Conservation (phyloP, 164 flowering plant genomes). For the Pachysandra terminalis region DNA sequence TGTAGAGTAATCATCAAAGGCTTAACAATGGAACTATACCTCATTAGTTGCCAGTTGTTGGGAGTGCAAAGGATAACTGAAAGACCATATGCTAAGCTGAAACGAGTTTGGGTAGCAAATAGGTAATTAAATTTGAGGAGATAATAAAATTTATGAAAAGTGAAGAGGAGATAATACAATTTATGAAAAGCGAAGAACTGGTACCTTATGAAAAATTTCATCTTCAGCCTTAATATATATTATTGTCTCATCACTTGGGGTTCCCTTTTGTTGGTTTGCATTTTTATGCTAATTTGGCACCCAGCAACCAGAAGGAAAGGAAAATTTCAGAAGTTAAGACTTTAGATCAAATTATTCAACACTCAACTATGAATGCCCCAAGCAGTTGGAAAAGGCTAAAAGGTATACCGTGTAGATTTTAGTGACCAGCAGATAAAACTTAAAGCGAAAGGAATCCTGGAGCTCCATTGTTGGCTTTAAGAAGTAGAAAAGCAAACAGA, state of each 20-base stretch:
- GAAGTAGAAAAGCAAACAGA: slow-evolving; percentile 13
- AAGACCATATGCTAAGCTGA: slow-evolving; percentile 84
- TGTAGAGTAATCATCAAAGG: neutral
- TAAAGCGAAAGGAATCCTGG: slow-evolving; percentile 59
- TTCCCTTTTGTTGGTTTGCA: slow-evolving; percentile 25
- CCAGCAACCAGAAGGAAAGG: too few relatives aligned
- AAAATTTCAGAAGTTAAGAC: too few relatives aligned
- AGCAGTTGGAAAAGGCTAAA: neutral
- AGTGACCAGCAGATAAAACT: slow-evolving; percentile 51
- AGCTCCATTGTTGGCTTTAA: slow-evolving; percentile 75
- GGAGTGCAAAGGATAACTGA: slow-evolving; percentile 48
- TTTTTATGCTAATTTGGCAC: slow-evolving; percentile 35
- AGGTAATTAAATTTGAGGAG: neutral
- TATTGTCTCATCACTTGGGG: slow-evolving; percentile 38
- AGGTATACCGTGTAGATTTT: slow-evolving; percentile 64
- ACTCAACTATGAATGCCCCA: neutral
- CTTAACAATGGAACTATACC: slow-evolving; percentile 30
- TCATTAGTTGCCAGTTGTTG: slow-evolving; percentile 44
- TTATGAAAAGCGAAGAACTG: neutral
- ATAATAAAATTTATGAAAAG: neutral
- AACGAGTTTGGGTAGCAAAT: slow-evolving; percentile 6
- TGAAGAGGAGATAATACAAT: too few relatives aligned
- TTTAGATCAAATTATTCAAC: neutral
- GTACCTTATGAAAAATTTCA: slow-evolving; percentile 83
- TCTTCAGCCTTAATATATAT: slow-evolving; percentile 74